Evolutionary conservation across 768 basidiomycete species (phyloP).

Genomic region (Serendipita sp.): DNA sequence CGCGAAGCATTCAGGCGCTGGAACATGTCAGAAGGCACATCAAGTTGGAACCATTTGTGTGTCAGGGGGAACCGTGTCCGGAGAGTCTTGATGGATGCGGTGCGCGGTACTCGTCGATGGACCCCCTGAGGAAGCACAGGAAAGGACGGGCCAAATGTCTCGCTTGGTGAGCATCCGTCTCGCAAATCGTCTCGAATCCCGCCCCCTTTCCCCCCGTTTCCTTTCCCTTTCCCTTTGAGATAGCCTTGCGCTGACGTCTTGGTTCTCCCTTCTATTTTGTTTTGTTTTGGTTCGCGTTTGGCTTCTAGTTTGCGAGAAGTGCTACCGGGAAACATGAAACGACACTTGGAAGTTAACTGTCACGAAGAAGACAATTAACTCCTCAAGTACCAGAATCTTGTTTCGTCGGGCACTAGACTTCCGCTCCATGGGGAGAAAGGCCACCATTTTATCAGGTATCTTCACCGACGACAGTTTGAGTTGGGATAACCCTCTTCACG

Average conservation of each 20-base stretch:
- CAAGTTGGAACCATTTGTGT: constrained; percentile 4
- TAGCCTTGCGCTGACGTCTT: too few relatives aligned
- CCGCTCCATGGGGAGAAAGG: not conserved
- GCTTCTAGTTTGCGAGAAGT: not conserved
- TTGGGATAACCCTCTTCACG: not conserved
- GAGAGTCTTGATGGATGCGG: not conserved
- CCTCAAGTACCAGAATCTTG: not conserved
- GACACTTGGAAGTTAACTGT: not conserved
- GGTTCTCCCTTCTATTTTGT: too few relatives aligned
- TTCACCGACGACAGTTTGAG: too few relatives aligned
- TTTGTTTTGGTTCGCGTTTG: not conserved
- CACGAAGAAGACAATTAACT: not conserved
- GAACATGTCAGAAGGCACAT: not conserved
- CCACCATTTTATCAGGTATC: not conserved
- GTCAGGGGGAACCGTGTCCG: not conserved
- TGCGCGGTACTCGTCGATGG: not conserved
- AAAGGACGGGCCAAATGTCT: not conserved
- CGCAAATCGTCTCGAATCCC: not conserved
- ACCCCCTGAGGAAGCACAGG: constrained; percentile 1
- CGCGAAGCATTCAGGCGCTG: not conserved
- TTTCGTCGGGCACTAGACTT: not conserved
- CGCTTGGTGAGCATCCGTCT: not conserved
- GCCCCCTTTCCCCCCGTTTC: too few relatives aligned
- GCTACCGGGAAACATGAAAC: constrained; percentile 2
- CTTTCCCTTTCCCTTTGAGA: too few relatives aligned